Conservation (phyloP, 495 filamentous ascomycete species). For the Annulohypoxylon bovei region DNA sequence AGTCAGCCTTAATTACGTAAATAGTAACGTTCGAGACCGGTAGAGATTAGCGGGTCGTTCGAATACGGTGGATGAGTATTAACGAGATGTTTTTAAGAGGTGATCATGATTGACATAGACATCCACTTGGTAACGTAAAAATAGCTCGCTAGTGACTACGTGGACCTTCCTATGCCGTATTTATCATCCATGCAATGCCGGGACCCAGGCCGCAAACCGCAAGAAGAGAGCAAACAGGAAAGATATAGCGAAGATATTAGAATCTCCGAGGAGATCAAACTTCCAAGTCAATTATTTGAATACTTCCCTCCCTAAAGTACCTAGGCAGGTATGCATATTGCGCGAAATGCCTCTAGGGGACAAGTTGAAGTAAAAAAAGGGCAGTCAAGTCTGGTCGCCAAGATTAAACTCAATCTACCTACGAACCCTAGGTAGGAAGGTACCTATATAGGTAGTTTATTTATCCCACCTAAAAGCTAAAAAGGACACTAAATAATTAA, state of each 20-base stretch:
- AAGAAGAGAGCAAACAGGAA: background rate
- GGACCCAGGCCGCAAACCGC: background rate
- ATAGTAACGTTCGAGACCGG: background rate
- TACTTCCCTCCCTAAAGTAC: too few relatives aligned
- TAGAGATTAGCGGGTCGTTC: background rate
- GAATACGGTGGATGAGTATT: constrained; percentile 23
- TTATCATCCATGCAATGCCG: background rate
- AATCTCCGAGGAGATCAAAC: background rate
- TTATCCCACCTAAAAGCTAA: too few relatives aligned
- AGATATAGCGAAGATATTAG: background rate
- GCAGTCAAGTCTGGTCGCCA: too few relatives aligned
- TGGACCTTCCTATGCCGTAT: background rate
- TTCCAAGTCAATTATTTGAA: too few relatives aligned
- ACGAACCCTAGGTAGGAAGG: background rate
- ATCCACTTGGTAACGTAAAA: background rate
- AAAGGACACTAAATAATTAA: too few relatives aligned
- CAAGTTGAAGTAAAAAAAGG: too few relatives aligned
- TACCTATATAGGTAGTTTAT: too few relatives aligned
- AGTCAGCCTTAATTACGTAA: constrained; percentile 31
- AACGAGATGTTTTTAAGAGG: constrained; percentile 30
- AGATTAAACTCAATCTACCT: background rate
- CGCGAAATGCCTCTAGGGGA: too few relatives aligned
- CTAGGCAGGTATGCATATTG: too few relatives aligned
- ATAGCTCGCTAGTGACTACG: background rate
- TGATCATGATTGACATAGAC: background rate